Evolutionary conservation across 345 rosid genomes (phyloP), one percentile per base, ranked within the genome.

Genomic region (Lepidium sativum): DNA sequence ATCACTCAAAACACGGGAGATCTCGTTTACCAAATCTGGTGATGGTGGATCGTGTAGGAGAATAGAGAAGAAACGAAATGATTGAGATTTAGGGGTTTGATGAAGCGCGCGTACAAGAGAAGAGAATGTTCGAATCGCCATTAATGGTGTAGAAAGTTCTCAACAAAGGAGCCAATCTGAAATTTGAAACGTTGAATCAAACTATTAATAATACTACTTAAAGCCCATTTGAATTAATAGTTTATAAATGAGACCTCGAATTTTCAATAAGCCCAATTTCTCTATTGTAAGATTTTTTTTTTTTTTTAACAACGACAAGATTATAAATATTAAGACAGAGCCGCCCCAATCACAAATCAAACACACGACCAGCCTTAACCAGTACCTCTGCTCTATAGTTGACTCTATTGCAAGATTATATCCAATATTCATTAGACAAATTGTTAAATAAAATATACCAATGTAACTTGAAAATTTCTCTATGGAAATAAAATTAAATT

Each of bases 1-100:
- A 71, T 89, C 96, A 59, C 96, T 89, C 6, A 89, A 75, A 11
- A 87, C 71, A 38, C 92, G 95, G 60, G 87, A 84, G 71, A 92
- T 73, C 48, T 84, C 86, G 74, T 80, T 85, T 1, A 89, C 87
- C 32, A 83, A 82, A 29, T 81, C 79, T 8, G 75, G 64, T 12
- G 48, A 57, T 21, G 83, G 78, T 9, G 69, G 65, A 6, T 65
- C 63, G 25, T n/a, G 54, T 45, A 31, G 35, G 9, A 52, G 74
- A 11, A 72, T 63, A 10, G 79, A 63, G 70, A 75, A 56, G 60
- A 54, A 38, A 16, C 57, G 58, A 40, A 42, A 21, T 6, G 58
- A 0, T 0, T 32, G 70, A 63, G 72, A 7, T 73, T 67, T 72
- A 14, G 49, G 63, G n/a, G 63, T 20, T 54, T 27, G 55, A 5